A percentile compares a stretch with the other conserved stretches of the same genome.
Conservation (phyloP, 257 asterid species). For the Fraxinus anomala region DNA sequence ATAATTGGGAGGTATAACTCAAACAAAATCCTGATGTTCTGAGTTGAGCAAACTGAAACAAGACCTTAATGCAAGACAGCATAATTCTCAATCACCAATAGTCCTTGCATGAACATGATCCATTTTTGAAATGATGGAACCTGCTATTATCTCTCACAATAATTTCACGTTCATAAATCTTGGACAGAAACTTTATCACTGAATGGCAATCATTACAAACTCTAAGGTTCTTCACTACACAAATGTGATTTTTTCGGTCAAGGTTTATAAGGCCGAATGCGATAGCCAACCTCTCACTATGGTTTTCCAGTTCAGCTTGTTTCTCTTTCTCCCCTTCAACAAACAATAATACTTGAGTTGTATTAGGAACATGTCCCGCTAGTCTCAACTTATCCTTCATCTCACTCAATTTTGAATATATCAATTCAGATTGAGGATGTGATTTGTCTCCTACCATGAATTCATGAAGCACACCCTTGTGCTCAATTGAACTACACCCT, state of each 20-base stretch:
- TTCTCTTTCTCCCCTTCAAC: slow-evolving; percentile 21
- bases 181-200: slow-evolving; percentile 1
- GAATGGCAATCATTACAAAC: slow-evolving; percentile 18
- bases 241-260: slow-evolving; percentile 1
- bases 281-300: slow-evolving; percentile 29
- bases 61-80: background rate
- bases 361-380: slow-evolving; percentile 17
- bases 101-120: slow-evolving; percentile 26
- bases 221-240: slow-evolving; percentile 19
- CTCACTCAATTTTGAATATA: slow-evolving; percentile 23
- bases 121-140: slow-evolving; percentile 27
- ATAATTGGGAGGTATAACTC: background rate
- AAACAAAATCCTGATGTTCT: background rate
- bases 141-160: slow-evolving; percentile 18
- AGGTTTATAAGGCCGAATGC: slow-evolving; percentile 26
- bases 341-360: slow-evolving; percentile 18
- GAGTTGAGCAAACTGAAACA: background rate
- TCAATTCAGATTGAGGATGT: slow-evolving; percentile 14
- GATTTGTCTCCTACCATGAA: slow-evolving; percentile 26
- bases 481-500: slow-evolving; percentile 27
- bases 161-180: slow-evolving; percentile 20
- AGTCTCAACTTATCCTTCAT: slow-evolving; percentile 15
- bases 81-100: slow-evolving; percentile 10
- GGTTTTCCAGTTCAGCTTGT: slow-evolving; percentile 27
- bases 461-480: slow-evolving; percentile 13